Evolutionary conservation across 352 stramenopile species (phyloP).

Genomic region (Globisporangium spinosum): DNA sequence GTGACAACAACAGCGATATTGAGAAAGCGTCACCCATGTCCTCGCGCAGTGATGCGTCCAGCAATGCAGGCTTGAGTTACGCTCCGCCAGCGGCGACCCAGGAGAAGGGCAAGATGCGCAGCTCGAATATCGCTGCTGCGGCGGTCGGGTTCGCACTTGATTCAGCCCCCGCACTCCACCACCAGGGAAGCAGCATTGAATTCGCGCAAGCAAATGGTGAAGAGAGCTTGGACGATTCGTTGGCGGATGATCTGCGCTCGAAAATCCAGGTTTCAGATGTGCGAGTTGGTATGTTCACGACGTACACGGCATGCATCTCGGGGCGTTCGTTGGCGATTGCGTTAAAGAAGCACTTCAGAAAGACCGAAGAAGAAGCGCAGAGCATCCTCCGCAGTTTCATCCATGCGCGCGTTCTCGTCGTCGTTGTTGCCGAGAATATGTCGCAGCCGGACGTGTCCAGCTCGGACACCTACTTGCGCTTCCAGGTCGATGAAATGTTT

Average conservation of each 20-base stretch:
- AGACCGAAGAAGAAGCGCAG: conserved; percentile 38
- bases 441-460: conserved; percentile 42
- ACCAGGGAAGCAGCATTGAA: conserved; percentile 32
- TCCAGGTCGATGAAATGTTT: conserved; percentile 85
- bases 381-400: conserved; percentile 44
- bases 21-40: conserved; percentile 43
- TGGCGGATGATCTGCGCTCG: conserved; percentile 61
- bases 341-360: conserved; percentile 59
- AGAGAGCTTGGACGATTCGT: conserved; percentile 49
- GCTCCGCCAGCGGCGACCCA: conserved; percentile 12
- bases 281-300: conserved; percentile 71
- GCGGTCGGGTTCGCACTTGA: conserved; percentile 49
- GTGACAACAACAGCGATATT: conserved; percentile 27
- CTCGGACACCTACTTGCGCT: conserved; percentile 64
- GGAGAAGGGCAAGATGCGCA: conserved; percentile 40
- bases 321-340: conserved; percentile 44
- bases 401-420: conserved; percentile 40
- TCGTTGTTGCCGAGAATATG: conserved; percentile 53
- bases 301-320: conserved; percentile 55
- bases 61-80: conserved; percentile 38
- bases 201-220: conserved; percentile 37
- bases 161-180: conserved; percentile 25
- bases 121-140: conserved; percentile 52
- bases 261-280: conserved; percentile 55
- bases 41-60: conserved; percentile 38